phyloP scores from a whole-genome alignment of 768 basidiomycete genomes.

The Phylloporus rhodoxanthus region DNA sequence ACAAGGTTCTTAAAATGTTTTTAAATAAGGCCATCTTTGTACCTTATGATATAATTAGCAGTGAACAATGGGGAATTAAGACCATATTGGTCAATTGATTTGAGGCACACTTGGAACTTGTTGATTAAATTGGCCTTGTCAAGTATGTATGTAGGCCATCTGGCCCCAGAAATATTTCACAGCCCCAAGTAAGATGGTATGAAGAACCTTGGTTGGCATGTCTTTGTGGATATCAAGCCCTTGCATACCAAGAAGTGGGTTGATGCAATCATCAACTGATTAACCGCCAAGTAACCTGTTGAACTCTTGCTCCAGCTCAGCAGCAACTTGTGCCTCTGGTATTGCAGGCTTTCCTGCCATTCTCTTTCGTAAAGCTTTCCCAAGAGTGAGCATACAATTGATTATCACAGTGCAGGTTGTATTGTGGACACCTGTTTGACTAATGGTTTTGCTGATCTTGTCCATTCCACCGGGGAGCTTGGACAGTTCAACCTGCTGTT shows the following conservation, averaged over 20 bases:
- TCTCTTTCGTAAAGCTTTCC: slow-evolving; percentile 4
- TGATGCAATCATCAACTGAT: neutral
- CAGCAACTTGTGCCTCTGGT: slow-evolving; percentile 1
- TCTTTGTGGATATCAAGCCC: neutral
- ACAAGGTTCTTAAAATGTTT: slow-evolving; percentile 30
- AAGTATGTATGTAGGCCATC: slow-evolving; percentile 12
- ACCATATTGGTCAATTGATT: slow-evolving; percentile 21
- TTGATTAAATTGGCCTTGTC: slow-evolving; percentile 17
- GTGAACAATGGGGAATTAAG: slow-evolving; percentile 21
- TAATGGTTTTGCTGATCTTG: slow-evolving; percentile 17
- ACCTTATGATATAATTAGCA: slow-evolving; percentile 30
- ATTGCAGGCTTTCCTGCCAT: neutral
- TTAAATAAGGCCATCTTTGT: slow-evolving; percentile 28
- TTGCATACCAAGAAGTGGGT: neutral
- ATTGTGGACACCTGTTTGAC: slow-evolving; percentile 34
- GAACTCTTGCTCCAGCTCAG: slow-evolving; percentile 1
- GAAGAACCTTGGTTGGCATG: neutral
- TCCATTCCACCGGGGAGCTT: slow-evolving; percentile 5
- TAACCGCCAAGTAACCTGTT: neutral
- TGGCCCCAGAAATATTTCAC: slow-evolving; percentile 31
- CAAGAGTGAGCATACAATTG: slow-evolving; percentile 31
- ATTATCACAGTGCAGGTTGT: slow-evolving; percentile 26
- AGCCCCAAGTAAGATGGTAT: neutral
- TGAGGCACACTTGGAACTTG: slow-evolving; percentile 21
- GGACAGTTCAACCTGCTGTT: slow-evolving; percentile 4